A percentile compares a stretch with the other conserved stretches of the same genome.
phyloP scores from a whole-genome alignment of 306 rosid species.

The Trifolium dubium region DNA sequence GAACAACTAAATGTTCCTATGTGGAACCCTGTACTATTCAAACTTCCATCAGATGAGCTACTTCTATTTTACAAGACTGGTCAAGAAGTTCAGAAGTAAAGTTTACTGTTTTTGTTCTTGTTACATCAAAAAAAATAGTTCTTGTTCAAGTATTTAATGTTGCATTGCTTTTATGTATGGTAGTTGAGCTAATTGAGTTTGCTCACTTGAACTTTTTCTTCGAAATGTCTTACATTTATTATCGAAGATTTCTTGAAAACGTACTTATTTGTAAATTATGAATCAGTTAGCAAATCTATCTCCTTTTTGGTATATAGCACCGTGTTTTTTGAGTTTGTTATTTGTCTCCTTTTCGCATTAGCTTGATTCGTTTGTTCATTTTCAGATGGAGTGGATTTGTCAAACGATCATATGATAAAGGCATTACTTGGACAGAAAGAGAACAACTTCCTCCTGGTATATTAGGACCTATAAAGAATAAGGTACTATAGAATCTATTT shows the following conservation, averaged over 20 bases:
- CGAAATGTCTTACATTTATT: conserved; percentile 4
- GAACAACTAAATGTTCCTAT: conserved; percentile 76
- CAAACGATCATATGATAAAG: conserved; percentile 85
- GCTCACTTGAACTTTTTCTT: not conserved
- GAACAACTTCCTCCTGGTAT: conserved; percentile 98
- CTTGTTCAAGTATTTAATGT: not conserved
- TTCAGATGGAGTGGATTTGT: conserved; percentile 91
- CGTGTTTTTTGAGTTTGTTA: conserved; percentile 21
- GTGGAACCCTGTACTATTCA: conserved; percentile 95
- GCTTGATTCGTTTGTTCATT: conserved; percentile 34
- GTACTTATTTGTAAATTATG: not conserved
- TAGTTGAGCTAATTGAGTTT: conserved; percentile 6
- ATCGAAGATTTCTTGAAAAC: conserved; percentile 11
- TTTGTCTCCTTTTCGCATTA: conserved; percentile 7
- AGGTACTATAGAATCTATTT: conserved; percentile 56
- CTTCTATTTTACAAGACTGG: conserved; percentile 90
- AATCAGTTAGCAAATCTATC: not conserved
- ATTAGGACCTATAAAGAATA: conserved; percentile 95
- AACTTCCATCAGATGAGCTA: conserved; percentile 81
- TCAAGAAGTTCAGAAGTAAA: conserved; percentile 82
- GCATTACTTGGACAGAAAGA: conserved; percentile 77
- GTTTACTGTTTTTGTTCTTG: conserved; percentile 30
- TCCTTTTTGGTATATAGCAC: not conserved
- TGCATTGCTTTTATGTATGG: conserved; percentile 6
- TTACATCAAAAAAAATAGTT: not conserved